Evolutionary conservation across 1,139 yeast genomes (phyloP).

Genomic region (Yamadazyma conglobata): DNA sequence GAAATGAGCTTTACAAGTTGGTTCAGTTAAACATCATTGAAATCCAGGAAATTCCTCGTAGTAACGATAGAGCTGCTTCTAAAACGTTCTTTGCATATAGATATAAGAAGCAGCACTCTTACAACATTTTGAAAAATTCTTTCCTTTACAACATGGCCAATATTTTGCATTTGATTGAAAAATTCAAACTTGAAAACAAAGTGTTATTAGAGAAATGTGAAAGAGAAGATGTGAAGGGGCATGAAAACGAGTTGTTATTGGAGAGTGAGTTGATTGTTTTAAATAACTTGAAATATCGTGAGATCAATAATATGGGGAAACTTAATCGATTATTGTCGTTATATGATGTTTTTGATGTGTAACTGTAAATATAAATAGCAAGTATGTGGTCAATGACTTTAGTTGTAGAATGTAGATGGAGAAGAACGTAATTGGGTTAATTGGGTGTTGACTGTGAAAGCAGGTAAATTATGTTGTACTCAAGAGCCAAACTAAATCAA

Average conservation of each 20-base stretch:
- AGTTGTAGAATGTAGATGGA: too few relatives aligned
- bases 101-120: slow-evolving; percentile 60
- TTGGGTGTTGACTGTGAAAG: too few relatives aligned
- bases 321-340: slow-evolving; percentile 52
- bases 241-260: slow-evolving; percentile 69
- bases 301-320: slow-evolving; percentile 51
- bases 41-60: slow-evolving; percentile 89
- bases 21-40: slow-evolving; percentile 60
- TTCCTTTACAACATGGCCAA: slow-evolving; percentile 53
- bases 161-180: slow-evolving; percentile 52
- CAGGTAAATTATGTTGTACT: too few relatives aligned
- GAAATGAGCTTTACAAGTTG: slow-evolving; percentile 58
- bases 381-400: too few relatives aligned
- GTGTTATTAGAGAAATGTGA: slow-evolving; percentile 75
- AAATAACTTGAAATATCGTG: slow-evolving; percentile 55
- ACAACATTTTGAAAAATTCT: slow-evolving; percentile 41
- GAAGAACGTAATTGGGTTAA: too few relatives aligned
- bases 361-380: too few relatives aligned
- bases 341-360: slow-evolving; percentile 13
- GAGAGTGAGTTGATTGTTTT: slow-evolving; percentile 74
- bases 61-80: slow-evolving; percentile 88
- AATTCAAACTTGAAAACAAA: slow-evolving; percentile 57
- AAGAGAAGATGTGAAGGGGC: slow-evolving; percentile 86
- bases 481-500: too few relatives aligned
- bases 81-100: slow-evolving; percentile 83